A percentile compares a stretch with the other conserved stretches of the same genome.
phyloP scores from a whole-genome alignment of 2,329 filamentous ascomycete genomes.

The Cryphonectria japonica region DNA sequence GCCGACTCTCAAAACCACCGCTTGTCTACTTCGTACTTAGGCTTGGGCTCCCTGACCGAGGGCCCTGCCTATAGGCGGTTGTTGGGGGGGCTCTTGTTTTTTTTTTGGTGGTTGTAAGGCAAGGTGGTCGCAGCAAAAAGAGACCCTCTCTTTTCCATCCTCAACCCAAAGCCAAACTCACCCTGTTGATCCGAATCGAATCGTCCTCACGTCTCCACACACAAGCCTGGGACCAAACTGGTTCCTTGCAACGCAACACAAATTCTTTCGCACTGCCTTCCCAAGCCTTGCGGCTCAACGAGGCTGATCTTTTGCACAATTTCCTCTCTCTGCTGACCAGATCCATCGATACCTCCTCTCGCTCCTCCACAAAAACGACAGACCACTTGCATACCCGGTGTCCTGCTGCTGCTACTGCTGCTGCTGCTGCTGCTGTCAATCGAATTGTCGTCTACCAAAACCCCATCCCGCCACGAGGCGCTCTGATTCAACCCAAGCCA shows the following conservation, averaged over 20 bases:
- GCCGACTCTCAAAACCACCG: background rate
- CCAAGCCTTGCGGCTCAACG: constrained; percentile 14
- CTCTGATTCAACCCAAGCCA: background rate
- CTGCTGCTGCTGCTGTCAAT: constrained; percentile 12
- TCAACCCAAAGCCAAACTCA: constrained; percentile 18
- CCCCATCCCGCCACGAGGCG: constrained; percentile 7
- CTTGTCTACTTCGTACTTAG: background rate
- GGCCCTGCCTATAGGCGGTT: constrained; percentile 1
- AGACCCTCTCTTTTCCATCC: background rate
- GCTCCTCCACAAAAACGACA: background rate
- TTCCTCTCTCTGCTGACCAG: constrained; percentile 2
- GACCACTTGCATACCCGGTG: background rate
- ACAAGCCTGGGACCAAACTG: constrained; percentile 13
- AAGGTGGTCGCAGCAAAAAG: constrained; percentile 24
- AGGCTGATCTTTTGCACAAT: constrained; percentile 10
- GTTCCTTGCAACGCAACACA: constrained; percentile 26
- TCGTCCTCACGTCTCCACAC: constrained; percentile 25
- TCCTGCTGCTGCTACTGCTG: constrained; percentile 7
- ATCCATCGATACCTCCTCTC: background rate
- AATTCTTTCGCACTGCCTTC: constrained; percentile 24
- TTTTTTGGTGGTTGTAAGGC: background rate
- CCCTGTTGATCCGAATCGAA: constrained; percentile 27
- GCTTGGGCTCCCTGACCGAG: background rate
- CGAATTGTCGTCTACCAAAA: constrained; percentile 17
- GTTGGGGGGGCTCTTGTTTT: too few species aligned